phyloP scores from a whole-genome alignment of 306 rosid genomes.

The Canavalia gladiata region DNA sequence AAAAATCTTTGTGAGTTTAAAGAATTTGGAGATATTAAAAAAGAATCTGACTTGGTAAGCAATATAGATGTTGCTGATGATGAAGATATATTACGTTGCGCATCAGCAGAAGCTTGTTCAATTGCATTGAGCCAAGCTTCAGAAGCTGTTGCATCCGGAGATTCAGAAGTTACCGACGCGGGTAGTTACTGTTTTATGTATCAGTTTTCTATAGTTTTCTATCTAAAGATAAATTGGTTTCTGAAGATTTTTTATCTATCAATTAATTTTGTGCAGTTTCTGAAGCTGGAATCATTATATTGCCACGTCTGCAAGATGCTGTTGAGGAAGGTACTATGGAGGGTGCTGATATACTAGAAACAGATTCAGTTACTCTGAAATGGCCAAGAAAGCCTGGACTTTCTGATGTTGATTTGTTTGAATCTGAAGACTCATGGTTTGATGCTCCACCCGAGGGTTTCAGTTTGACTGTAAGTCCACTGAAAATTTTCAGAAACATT shows the following conservation, averaged over 20 bases:
- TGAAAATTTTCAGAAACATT: not conserved
- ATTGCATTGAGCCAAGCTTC: constrained; percentile 79
- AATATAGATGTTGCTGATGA: constrained; percentile 41
- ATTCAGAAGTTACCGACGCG: constrained; percentile 64
- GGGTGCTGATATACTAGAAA: constrained; percentile 58
- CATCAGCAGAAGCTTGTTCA: constrained; percentile 92
- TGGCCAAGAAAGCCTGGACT: constrained; percentile 75
- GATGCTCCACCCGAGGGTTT: constrained; percentile 92
- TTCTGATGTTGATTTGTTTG: constrained; percentile 65
- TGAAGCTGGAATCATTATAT: constrained; percentile 80
- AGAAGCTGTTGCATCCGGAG: constrained; percentile 73
- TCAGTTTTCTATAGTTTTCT: constrained; percentile 24
- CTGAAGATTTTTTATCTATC: constrained; percentile 7
- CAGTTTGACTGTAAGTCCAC: constrained; percentile 69
- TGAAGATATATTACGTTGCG: constrained; percentile 56
- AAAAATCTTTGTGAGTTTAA: constrained; percentile 65
- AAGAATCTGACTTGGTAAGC: constrained; percentile 37
- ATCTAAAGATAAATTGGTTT: constrained; percentile 41
- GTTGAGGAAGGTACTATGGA: constrained; percentile 55
- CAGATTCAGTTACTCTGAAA: constrained; percentile 62
- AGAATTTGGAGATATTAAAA: constrained; percentile 51
- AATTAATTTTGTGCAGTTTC: constrained; percentile 62
- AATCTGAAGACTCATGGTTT: constrained; percentile 80
- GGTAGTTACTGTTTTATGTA: constrained; percentile 57
- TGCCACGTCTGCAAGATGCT: constrained; percentile 58